These are phyloP conservation scores for Zoysia pacifica DNA, from an alignment of 176 grass and related monocot genomes.

Conservation along the genomic window DNA sequence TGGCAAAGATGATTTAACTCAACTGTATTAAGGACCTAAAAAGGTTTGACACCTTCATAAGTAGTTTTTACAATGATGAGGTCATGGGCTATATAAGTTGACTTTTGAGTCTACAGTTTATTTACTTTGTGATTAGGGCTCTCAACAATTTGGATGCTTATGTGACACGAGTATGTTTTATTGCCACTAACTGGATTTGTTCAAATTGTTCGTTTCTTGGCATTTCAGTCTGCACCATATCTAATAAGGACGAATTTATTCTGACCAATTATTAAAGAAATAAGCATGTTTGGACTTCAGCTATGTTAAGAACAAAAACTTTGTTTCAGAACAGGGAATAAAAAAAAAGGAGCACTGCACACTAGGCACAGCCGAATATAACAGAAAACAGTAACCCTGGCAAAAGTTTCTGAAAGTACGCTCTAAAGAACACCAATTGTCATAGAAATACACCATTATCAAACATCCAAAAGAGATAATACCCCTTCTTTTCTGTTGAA, in stretches of 20 bases:
- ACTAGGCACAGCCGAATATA: not conserved
- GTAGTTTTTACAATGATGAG: not conserved
- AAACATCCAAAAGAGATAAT: not conserved
- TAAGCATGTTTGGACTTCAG: not conserved
- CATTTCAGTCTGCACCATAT: not conserved
- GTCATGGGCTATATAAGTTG: not conserved
- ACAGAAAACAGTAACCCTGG: not conserved
- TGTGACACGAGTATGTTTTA: not conserved
- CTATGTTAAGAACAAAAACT: not conserved
- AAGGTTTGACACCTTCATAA: not conserved
- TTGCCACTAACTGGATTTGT: not conserved
- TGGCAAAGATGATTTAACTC: not conserved
- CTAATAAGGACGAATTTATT: not conserved
- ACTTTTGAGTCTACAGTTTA: not conserved
- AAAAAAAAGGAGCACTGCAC: not conserved
- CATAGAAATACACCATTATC: not conserved
- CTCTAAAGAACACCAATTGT: not conserved
- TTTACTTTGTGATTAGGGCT: not conserved
- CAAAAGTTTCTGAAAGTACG: not conserved
- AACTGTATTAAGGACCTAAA: not conserved
- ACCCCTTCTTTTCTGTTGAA: too few species aligned
- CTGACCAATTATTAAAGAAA: not conserved
- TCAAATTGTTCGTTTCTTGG: not conserved
- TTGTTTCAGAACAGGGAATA: not conserved
- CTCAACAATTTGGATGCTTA: not conserved